A percentile compares a stretch with the other conserved stretches of the same genome.
Conservation (phyloP, 345 rosid genomes). For the Lepidium aucheri region DNA sequence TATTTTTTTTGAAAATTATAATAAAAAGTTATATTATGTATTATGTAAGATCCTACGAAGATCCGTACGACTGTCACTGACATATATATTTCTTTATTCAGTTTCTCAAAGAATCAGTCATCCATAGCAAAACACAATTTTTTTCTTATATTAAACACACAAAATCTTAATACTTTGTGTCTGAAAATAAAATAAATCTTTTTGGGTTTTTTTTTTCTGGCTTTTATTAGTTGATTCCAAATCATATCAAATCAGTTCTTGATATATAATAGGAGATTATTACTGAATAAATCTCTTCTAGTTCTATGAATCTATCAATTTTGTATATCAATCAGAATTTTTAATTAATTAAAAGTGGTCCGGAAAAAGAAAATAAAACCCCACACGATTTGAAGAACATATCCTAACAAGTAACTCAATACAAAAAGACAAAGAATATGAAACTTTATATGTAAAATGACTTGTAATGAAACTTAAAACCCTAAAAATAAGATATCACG, state of each 20-base stretch:
- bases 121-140: slow-evolving; percentile 10
- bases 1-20: too few relatives aligned
- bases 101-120: slow-evolving; percentile 18
- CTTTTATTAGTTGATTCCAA: slow-evolving; percentile 11
- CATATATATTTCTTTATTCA: slow-evolving; percentile 17
- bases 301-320: not conserved
- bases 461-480: slow-evolving; percentile 35
- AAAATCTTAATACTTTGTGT: slow-evolving; percentile 2
- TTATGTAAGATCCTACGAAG: slow-evolving; percentile 7
- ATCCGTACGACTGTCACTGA: slow-evolving; percentile 23
- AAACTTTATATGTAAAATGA: slow-evolving; percentile 16
- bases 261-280: slow-evolving; percentile 1
- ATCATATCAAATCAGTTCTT: slow-evolving; percentile 18
- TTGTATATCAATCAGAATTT: not conserved
- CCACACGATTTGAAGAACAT: slow-evolving; percentile 22
- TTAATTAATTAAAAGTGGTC: slow-evolving; percentile 14
- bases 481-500: slow-evolving; percentile 49
- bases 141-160: slow-evolving; percentile 10
- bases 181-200: not conserved
- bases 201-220: not conserved
- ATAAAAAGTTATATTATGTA: not conserved
- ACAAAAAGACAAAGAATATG: slow-evolving; percentile 12
- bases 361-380: not conserved
- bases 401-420: slow-evolving; percentile 18
- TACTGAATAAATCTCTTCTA: slow-evolving; percentile 9